Base-by-base conservation (phyloP, 2,329 filamentous ascomycete species). In the Aureobasidium subglaciale region DNA sequence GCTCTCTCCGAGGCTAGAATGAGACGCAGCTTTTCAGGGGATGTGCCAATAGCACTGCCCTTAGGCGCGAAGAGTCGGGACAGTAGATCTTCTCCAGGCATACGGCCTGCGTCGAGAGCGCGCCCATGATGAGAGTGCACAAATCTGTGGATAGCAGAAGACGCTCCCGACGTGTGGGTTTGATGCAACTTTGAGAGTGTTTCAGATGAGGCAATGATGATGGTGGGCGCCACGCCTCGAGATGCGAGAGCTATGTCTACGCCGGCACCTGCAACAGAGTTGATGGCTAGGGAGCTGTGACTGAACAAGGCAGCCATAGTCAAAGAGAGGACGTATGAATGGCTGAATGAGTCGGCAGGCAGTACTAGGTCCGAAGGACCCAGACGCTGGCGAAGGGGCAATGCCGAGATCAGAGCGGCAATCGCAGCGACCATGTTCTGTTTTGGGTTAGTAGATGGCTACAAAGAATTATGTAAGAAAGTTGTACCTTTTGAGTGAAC, bases 371-470 rank as follows among this genome's bases (percentile, higher is more conserved):
- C 93, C 2, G 83, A 80, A 1, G 84, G 77, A 18, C 75, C 81
- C 59, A 96, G 75, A 58, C 88, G 85, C 66, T 96, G 87, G 41
- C 78, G 78, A 24, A 83, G 80, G 9, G 91, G 90, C 32, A 97
- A 74, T 5, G 86, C 83, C 40, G 86, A 83, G 37, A 91, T 80
- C 67, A 95, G 83, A 15, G 85, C 86, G 30, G 87, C 86, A 59
- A 92, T 82, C 49, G 83, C 92, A n/a, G 93, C 81, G n/a, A 90
- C 83, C n/a, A 99, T 72, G 67, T 96, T 96, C 75, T 81, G 58
- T 6, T 11, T 40, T 1, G 2, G 18, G 37, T 37, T 2, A 45
- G 53, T 37, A 18, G 50, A 18, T 37, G 8, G 15, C 61, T 48
- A 58, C 34, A 27, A 32, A 35, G 43, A 6, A 50, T 58, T n/a